Conservation (phyloP, 352 stramenopile genomes). For the Achlya hypogyna region DNA sequence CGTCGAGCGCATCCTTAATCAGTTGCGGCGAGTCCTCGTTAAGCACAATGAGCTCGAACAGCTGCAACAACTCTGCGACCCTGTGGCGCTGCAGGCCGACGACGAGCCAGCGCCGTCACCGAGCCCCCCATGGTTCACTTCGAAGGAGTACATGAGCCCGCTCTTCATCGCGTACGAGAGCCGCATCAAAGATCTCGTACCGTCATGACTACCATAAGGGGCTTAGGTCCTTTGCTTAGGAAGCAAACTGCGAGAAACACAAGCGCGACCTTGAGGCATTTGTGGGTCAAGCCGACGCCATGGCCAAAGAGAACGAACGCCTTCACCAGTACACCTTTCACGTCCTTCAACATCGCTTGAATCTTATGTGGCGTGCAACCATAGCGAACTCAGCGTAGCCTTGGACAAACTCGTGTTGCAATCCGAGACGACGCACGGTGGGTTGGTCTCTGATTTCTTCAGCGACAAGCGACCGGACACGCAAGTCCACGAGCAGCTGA, state of each 20-base stretch:
- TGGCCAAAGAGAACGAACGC: slow-evolving; percentile 56
- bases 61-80: slow-evolving; percentile 48
- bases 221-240: slow-evolving; percentile 23
- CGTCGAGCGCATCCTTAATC: slow-evolving; percentile 50
- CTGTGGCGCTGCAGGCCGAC: slow-evolving; percentile 14
- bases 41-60: slow-evolving; percentile 65
- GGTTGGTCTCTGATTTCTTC: background rate
- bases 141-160: slow-evolving; percentile 61
- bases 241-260: slow-evolving; percentile 38
- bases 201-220: background rate
- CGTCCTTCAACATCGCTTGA: background rate
- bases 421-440: background rate
- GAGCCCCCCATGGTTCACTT: slow-evolving; percentile 48
- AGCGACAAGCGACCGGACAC: slow-evolving; percentile 2
- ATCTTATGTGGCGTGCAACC: background rate
- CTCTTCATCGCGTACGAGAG: slow-evolving; percentile 68
- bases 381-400: slow-evolving; percentile 49
- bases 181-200: slow-evolving; percentile 65
- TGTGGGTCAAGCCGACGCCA: slow-evolving; percentile 30
- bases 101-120: slow-evolving; percentile 25
- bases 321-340: slow-evolving; percentile 39
- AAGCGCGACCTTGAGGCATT: slow-evolving; percentile 54
- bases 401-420: slow-evolving; percentile 42
- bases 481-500: slow-evolving; percentile 36
- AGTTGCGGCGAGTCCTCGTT: slow-evolving; percentile 44